These are phyloP conservation scores for Lichtheimia ornata DNA, from an alignment of 371 early-diverging fungal genomes.

Conservation along the genomic window DNA sequence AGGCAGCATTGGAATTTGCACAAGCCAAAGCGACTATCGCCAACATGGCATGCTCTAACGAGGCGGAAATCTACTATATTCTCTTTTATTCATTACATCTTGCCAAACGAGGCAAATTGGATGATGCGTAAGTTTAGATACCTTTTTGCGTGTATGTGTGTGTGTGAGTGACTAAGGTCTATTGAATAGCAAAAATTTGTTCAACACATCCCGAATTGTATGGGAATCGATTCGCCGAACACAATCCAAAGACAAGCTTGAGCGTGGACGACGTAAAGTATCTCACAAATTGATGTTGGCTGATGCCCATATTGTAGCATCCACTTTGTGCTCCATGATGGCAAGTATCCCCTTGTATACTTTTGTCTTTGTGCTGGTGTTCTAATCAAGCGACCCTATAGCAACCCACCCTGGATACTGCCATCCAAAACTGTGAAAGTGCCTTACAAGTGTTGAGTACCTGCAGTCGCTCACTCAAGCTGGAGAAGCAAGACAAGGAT, in stretches of 20 bases:
- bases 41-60: constrained; percentile 14
- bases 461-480: constrained; percentile 5
- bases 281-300: constrained; percentile 14
- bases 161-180: too few relatives aligned
- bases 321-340: constrained; percentile 14
- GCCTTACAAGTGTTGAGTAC: constrained; percentile 4
- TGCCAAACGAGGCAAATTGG: constrained; percentile 36
- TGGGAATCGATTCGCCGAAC: constrained; percentile 11
- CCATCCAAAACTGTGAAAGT: constrained; percentile 21
- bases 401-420: constrained; percentile 11
- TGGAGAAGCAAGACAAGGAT: constrained; percentile 1
- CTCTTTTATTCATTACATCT: constrained; percentile 47
- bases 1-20: constrained; percentile 58
- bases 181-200: constrained; percentile 11
- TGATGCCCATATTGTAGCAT: constrained; percentile 22
- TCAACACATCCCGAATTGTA: constrained; percentile 12
- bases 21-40: constrained; percentile 46
- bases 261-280: constrained; percentile 3
- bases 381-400: not conserved
- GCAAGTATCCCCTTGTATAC: constrained; percentile 6
- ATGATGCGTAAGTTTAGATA: constrained; percentile 12
- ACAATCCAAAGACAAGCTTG: not conserved
- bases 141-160: too few relatives aligned
- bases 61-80: constrained; percentile 31
- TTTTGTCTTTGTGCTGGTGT: not conserved